Conservation (phyloP, 1,284 basidiomycete species). For the Malassezia sp. region DNA sequence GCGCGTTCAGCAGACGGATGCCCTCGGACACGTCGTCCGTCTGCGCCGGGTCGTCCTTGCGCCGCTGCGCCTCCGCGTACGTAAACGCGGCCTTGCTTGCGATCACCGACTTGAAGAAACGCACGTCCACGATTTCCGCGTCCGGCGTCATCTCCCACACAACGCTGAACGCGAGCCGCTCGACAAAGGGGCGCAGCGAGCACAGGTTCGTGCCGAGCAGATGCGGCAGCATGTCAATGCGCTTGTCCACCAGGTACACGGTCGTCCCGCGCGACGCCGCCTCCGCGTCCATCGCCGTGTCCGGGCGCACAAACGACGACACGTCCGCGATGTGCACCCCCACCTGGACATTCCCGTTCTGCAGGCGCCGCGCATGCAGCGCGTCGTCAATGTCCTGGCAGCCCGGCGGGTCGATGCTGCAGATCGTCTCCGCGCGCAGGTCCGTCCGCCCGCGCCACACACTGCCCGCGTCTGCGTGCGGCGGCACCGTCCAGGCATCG, state of each 20-base stretch:
- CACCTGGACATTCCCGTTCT: conserved; percentile 91
- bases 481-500: conserved; percentile 82
- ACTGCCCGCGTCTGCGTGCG: conserved; percentile 54
- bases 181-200: conserved; percentile 81
- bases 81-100: conserved; percentile 94
- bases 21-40: conserved; percentile 75
- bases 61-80: conserved; percentile 86
- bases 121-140: conserved; percentile 77
- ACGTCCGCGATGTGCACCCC: conserved; percentile 99
- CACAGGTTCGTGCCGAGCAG: conserved; percentile 93
- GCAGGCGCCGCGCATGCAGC: conserved; percentile 74
- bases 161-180: conserved; percentile 85
- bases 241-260: conserved; percentile 95
- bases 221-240: conserved; percentile 94
- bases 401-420: conserved; percentile 92
- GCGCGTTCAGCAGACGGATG: conserved; percentile 75
- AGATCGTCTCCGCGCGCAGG: conserved; percentile 72
- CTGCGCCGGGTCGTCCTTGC: conserved; percentile 72
- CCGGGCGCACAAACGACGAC: conserved; percentile 84
- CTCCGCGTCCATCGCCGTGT: conserved; percentile 93
- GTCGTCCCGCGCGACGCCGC: conserved; percentile 91
- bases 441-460: conserved; percentile 82
- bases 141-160: conserved; percentile 65
- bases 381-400: conserved; percentile 99
- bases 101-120: conserved; percentile 93